phyloP scores from a whole-genome alignment of 768 basidiomycete species.

The Panaeolus cyanescens region DNA sequence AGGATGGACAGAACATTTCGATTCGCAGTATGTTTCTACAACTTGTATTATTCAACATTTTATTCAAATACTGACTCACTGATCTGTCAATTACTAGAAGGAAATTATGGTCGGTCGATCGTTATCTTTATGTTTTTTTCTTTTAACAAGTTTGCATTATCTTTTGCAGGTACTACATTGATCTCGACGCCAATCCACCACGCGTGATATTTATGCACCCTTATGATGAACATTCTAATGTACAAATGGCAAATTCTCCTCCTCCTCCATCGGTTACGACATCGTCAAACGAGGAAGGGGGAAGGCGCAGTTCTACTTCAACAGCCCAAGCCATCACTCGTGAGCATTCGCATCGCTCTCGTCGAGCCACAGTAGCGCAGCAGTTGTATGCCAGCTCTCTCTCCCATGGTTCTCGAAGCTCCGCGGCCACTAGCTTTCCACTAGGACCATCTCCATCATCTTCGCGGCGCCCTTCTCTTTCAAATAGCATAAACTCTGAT shows the following conservation, averaged over 20 bases:
- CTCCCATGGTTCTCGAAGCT: background rate
- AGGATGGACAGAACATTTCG: constrained; percentile 27
- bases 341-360: constrained; percentile 11
- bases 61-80: background rate
- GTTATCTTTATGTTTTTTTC: background rate
- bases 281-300: background rate
- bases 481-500: constrained; percentile 12
- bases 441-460: background rate
- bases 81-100: constrained; percentile 13
- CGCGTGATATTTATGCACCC: constrained; percentile 25
- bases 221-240: constrained; percentile 11
- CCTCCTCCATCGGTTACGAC: constrained; percentile 1
- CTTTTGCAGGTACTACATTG: constrained; percentile 28
- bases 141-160: background rate
- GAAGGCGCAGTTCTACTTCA: background rate
- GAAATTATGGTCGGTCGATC: constrained; percentile 20
- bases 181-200: constrained; percentile 22
- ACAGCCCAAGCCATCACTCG: constrained; percentile 14
- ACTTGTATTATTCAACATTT: background rate
- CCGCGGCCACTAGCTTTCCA: background rate
- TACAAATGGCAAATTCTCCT: constrained; percentile 13
- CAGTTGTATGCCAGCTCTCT: constrained; percentile 26
- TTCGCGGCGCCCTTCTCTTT: constrained; percentile 2
- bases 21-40: constrained; percentile 21
- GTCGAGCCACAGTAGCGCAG: constrained; percentile 25